phyloP scores from a whole-genome alignment of 2,329 filamentous ascomycete species.

The Colletotrichum sp. region DNA sequence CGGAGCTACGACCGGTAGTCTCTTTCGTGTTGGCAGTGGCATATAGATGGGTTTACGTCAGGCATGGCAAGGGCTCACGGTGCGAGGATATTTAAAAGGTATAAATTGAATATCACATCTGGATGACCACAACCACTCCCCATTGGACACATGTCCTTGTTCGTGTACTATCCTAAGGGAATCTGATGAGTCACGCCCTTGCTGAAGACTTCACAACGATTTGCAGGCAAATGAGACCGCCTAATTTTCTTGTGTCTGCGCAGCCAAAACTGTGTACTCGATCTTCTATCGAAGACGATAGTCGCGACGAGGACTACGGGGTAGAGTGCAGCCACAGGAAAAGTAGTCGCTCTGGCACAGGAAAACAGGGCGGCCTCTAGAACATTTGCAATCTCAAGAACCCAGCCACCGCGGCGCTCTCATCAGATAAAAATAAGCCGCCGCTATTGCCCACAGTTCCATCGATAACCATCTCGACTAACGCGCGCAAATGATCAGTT shows the following conservation, averaged over 20 bases:
- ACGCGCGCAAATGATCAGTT: neutral
- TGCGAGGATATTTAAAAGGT: neutral
- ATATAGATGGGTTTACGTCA: neutral
- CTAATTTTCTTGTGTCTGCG: rapidly evolving
- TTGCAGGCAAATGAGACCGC: rapidly evolving
- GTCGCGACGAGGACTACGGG: neutral
- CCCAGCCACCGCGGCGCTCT: neutral
- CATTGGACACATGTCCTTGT: neutral
- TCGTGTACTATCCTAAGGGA: rapidly evolving
- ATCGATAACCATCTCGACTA: neutral
- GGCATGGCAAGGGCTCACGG: neutral
- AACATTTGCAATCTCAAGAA: neutral
- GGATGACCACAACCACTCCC: neutral
- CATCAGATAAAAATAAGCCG: neutral
- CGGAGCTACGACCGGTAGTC: conserved; percentile 23
- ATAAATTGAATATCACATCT: neutral
- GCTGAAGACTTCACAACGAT: neutral
- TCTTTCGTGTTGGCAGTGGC: rapidly evolving
- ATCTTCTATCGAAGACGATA: neutral
- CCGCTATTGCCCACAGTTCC: neutral
- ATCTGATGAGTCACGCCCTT: rapidly evolving
- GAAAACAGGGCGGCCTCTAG: neutral
- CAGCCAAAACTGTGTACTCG: rapidly evolving
- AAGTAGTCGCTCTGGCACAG: rapidly evolving
- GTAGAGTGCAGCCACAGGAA: neutral